Conservation (phyloP, 306 rosid genomes). For the Mimosa bimucronata region DNA sequence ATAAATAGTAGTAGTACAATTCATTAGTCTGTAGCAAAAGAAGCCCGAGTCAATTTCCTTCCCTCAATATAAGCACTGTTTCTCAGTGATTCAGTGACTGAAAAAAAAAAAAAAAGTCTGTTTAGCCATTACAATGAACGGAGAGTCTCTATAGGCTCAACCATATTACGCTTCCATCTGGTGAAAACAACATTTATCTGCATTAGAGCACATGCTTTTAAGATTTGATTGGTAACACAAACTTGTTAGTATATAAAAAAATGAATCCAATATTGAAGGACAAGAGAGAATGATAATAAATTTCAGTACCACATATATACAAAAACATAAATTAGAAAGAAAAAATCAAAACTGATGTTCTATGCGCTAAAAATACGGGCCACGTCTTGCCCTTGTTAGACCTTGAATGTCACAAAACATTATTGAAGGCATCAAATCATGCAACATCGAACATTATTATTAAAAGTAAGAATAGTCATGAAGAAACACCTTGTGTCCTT, state of each 20-base stretch:
- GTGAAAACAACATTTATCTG: neutral
- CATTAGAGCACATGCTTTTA: neutral
- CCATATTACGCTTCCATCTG: neutral
- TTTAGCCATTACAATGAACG: neutral
- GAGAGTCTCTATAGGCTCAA: neutral
- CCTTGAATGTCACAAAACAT: neutral
- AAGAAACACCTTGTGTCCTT: neutral
- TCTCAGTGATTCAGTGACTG: neutral
- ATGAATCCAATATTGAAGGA: neutral
- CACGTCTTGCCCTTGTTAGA: too few species aligned
- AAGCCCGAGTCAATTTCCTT: neutral
- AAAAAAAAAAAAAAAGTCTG: neutral
- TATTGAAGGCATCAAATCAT: neutral
- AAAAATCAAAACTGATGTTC: too few species aligned
- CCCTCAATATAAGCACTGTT: neutral
- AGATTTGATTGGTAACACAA: neutral
- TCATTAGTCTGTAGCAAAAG: neutral
- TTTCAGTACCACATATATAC: too few species aligned
- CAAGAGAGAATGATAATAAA: too few species aligned
- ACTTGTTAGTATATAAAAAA: neutral
- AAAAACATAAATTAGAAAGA: too few species aligned
- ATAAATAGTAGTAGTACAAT: too few species aligned
- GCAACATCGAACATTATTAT: neutral
- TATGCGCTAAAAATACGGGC: too few species aligned
- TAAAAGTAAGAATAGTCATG: neutral